Conservation (phyloP, 1,139 yeast genomes). For the Blastobotrys illinoisensis region DNA sequence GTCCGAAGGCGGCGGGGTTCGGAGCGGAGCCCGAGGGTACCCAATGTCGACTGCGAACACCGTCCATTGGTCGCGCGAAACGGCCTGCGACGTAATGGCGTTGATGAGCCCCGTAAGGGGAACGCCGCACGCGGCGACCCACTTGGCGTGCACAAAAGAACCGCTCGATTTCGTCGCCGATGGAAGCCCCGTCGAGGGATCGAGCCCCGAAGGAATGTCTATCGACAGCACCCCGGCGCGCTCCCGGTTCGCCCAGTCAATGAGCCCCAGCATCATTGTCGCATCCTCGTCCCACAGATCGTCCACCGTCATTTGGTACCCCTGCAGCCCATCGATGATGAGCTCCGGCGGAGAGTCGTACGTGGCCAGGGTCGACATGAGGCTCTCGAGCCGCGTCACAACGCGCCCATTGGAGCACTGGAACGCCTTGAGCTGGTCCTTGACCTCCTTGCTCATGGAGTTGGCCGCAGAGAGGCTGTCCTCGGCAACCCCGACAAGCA, state of each 20-base stretch:
- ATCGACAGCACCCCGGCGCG: slow-evolving; percentile 56
- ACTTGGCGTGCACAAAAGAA: slow-evolving; percentile 36
- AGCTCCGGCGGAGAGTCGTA: slow-evolving; percentile 73
- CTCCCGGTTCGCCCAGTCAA: slow-evolving; percentile 60
- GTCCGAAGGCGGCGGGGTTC: slow-evolving; percentile 4
- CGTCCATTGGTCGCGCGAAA: slow-evolving; percentile 40
- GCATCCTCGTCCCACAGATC: slow-evolving; percentile 47
- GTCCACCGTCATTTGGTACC: slow-evolving; percentile 65
- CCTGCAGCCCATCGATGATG: slow-evolving; percentile 76
- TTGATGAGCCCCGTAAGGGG: slow-evolving; percentile 64
- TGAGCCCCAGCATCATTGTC: slow-evolving; percentile 41
- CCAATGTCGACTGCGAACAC: slow-evolving; percentile 74
- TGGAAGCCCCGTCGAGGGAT: slow-evolving; percentile 70
- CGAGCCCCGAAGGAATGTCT: slow-evolving; percentile 81
- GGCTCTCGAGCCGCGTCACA: slow-evolving; percentile 35
- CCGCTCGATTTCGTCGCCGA: slow-evolving; percentile 3
- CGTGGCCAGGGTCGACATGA: slow-evolving; percentile 37
- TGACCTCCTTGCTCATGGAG: slow-evolving; percentile 29
- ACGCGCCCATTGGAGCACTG: slow-evolving; percentile 50
- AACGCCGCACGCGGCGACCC: slow-evolving; percentile 67
- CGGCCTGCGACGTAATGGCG: slow-evolving; percentile 46
- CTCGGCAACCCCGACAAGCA: slow-evolving; percentile 36
- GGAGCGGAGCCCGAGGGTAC: slow-evolving; percentile 44
- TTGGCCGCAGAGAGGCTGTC: neutral
- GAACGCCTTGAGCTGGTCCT: slow-evolving; percentile 49